Base-by-base conservation (phyloP, 345 rosid species). In the Draba incana region DNA sequence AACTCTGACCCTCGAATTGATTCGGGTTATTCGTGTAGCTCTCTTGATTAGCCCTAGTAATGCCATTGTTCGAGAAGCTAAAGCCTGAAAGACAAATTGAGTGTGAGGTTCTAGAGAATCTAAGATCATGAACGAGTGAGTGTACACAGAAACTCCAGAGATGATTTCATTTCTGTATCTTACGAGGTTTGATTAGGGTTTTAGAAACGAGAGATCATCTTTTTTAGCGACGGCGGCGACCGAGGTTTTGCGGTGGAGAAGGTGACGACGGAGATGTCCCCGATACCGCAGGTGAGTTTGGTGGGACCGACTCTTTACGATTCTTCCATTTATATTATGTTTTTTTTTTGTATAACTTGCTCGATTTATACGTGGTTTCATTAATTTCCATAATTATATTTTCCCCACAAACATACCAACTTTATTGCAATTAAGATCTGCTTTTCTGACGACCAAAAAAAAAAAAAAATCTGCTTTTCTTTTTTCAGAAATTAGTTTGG, bases 21-120 rank as follows among this genome's bases (percentile, higher is more conserved):
- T 68, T 68, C 42, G 39, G 67, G 57, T 39, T 62, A 81, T 28
- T 66, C 76, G 66, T 44, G 69, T 68, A 69, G 73, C 80, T 47
- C 82, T 79, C 72, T 64, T 73, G 76, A 80, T 64, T 64, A 84
- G 79, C 63, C 86, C 81, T 59, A 69, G 24, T 49, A 83, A 35
- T 68, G 75, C 84, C 92, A 84, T 89, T 33, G 57, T 45, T 45
- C 33, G 48, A 54, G 44, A 65, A 43, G 31, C 64, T 11, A 38
- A 56, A 55, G 51, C 56, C 35, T 35, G 16, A 11, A 27, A 43
- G 9, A 35, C 38, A 35, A 35, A 35, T 35, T 7, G 11, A 45
- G 8, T 20, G 24, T 48, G 6, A 50, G 58, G 6, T n/a, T 63
- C 33, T 64, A 51, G 5, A 63, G 55, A 62, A 11, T n/a, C n/a